A percentile compares a stretch with the other conserved stretches of the same genome.
These are phyloP conservation scores for Trematosphaeria pertusa DNA, from an alignment of 2,329 filamentous ascomycete genomes.

Conservation along the genomic window DNA sequence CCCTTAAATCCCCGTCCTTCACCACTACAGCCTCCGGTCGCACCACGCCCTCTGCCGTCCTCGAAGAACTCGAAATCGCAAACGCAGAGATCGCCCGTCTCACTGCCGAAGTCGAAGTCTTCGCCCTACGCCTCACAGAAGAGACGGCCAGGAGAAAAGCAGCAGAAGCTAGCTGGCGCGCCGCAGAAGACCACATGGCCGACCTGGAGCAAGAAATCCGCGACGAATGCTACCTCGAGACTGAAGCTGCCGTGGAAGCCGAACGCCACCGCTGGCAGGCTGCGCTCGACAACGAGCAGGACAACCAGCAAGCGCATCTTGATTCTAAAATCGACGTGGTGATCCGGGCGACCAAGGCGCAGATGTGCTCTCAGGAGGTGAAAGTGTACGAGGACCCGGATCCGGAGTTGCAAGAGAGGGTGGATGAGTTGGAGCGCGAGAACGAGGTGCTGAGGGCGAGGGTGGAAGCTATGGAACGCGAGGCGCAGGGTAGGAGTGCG, in stretches of 20 bases:
- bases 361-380: slow-evolving; percentile 45
- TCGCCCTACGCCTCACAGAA: slow-evolving; percentile 72
- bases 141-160: slow-evolving; percentile 74
- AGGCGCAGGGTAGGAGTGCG: slow-evolving; percentile 43
- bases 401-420: slow-evolving; percentile 43
- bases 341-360: slow-evolving; percentile 59
- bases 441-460: slow-evolving; percentile 49
- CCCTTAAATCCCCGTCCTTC: slow-evolving; percentile 45
- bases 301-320: slow-evolving; percentile 81
- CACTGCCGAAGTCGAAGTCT: slow-evolving; percentile 75
- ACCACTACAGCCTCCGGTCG: slow-evolving; percentile 51
- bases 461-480: slow-evolving; percentile 50
- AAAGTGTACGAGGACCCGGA: slow-evolving; percentile 53
- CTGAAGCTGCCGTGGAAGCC: slow-evolving; percentile 76
- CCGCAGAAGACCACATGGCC: slow-evolving; percentile 68
- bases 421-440: slow-evolving; percentile 53
- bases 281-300: slow-evolving; percentile 76
- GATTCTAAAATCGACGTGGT: slow-evolving; percentile 86
- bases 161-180: slow-evolving; percentile 75
- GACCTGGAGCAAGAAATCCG: slow-evolving; percentile 84
- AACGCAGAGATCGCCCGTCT: slow-evolving; percentile 83
- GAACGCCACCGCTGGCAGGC: slow-evolving; percentile 85
- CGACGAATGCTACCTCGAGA: slow-evolving; percentile 87
- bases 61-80: slow-evolving; percentile 80
- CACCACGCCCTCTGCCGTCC: slow-evolving; percentile 52